Evolutionary conservation across 495 filamentous ascomycete species (phyloP).

Genomic region (Oleoguttula mirabilis): DNA sequence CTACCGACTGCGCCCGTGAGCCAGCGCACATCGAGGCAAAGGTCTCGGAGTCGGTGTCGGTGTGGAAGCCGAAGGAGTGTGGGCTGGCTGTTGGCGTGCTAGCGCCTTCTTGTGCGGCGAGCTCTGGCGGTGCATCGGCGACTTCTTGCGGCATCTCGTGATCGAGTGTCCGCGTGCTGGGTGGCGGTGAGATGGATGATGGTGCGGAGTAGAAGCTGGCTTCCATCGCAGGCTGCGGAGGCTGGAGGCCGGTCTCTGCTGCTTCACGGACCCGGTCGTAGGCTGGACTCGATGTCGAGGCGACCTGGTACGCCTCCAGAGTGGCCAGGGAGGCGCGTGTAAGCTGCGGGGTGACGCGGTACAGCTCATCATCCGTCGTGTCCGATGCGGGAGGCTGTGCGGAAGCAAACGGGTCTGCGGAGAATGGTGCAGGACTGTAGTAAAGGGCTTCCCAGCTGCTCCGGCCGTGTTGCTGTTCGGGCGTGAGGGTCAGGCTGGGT

Average conservation of each 20-base stretch:
- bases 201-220: slow-evolving; percentile 18
- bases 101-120: neutral
- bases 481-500: slow-evolving; percentile 2
- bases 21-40: slow-evolving; percentile 12
- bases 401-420: neutral
- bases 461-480: neutral
- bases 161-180: neutral
- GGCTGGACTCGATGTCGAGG: neutral
- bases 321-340: slow-evolving; percentile 16
- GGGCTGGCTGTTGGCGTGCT: neutral
- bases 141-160: neutral
- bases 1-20: neutral
- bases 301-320: slow-evolving; percentile 1
- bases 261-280: slow-evolving; percentile 15
- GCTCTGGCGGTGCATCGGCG: neutral
- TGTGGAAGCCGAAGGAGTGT: slow-evolving; percentile 1
- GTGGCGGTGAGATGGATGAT: slow-evolving; percentile 7
- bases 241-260: neutral
- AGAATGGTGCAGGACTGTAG: slow-evolving; percentile 1
- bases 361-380: slow-evolving; percentile 12
- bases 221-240: slow-evolving; percentile 8
- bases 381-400: neutral
- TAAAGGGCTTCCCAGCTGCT: slow-evolving; percentile 10
- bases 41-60: slow-evolving; percentile 14
- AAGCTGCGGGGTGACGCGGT: slow-evolving; percentile 15